A percentile compares a stretch with the other conserved stretches of the same genome.
Evolutionary conservation across 2,329 filamentous ascomycete species (phyloP).

Genomic region (Lasiodiplodia theobromae): DNA sequence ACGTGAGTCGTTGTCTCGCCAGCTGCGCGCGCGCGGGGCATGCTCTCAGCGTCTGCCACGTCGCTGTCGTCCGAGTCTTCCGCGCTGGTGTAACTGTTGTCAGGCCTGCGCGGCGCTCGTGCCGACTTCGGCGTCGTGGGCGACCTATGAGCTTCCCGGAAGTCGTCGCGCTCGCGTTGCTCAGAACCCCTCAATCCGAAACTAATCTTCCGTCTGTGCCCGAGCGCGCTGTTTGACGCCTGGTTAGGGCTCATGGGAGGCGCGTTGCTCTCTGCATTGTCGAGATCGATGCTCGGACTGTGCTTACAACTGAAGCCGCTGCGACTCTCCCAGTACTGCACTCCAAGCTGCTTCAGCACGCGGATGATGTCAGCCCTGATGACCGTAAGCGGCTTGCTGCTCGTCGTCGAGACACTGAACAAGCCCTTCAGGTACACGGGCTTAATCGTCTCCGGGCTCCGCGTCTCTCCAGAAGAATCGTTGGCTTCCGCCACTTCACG

Average conservation of each 20-base stretch:
- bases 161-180: constrained; percentile 71
- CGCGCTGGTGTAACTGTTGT: constrained; percentile 84
- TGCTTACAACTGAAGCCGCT: constrained; percentile 92
- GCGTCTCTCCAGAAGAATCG: constrained; percentile 52
- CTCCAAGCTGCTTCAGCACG: constrained; percentile 83
- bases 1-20: constrained; percentile 93
- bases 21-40: constrained; percentile 57
- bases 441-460: constrained; percentile 80
- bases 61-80: constrained; percentile 83
- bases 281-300: constrained; percentile 86
- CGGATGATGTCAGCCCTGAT: constrained; percentile 91
- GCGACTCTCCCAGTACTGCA: constrained; percentile 91
- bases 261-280: constrained; percentile 65
- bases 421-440: constrained; percentile 95
- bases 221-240: constrained; percentile 45
- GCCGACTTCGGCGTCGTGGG: constrained; percentile 58
- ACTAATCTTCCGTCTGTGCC: constrained; percentile 80
- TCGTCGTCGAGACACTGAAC: constrained; percentile 97
- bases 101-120: constrained; percentile 58
- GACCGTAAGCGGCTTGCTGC: constrained; percentile 82
- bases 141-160: constrained; percentile 65
- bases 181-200: constrained; percentile 73
- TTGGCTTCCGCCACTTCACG: constrained; percentile 70
- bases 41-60: constrained; percentile 57
- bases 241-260: constrained; percentile 40